A percentile compares a stretch with the other conserved stretches of the same genome.
Conservation (phyloP, 1,139 yeast species). For the Pichia sp. region DNA sequence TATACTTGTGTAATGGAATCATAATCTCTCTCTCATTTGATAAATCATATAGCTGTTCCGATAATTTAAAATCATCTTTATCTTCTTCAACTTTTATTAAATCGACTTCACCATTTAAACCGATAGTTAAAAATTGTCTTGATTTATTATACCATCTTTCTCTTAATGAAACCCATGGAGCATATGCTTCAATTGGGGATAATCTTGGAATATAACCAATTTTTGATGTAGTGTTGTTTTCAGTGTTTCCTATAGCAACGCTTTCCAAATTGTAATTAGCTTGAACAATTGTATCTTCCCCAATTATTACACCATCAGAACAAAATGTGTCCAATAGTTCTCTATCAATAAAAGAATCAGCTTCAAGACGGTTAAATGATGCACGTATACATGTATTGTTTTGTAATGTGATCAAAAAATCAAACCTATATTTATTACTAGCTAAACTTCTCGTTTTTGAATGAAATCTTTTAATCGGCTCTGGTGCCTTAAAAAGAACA, state of each 20-base stretch:
- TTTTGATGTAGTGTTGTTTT: too few relatives aligned
- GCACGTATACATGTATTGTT: too few relatives aligned
- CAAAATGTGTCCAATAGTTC: background rate
- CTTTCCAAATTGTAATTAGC: background rate
- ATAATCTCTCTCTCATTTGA: background rate
- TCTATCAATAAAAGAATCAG: too few relatives aligned
- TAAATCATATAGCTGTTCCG: background rate
- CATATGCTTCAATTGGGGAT: constrained; percentile 28
- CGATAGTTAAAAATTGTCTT: constrained; percentile 33
- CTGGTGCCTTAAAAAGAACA: too few relatives aligned
- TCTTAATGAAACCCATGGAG: constrained; percentile 33
- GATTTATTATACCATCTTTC: background rate
- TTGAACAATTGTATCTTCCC: background rate
- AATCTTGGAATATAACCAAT: constrained; percentile 36
- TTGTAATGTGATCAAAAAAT: too few relatives aligned
- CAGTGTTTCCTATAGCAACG: background rate
- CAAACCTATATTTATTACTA: constrained; percentile 27
- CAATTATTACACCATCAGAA: constrained; percentile 2
- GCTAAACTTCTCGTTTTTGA: too few relatives aligned
- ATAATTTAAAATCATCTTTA: too few relatives aligned
- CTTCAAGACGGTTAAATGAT: too few relatives aligned
- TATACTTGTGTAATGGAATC: background rate
- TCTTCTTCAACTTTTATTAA: constrained; percentile 20
- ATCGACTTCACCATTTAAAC: constrained; percentile 47
- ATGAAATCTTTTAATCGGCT: too few relatives aligned